phyloP scores from a whole-genome alignment of 768 basidiomycete genomes.

The Tricholoma furcatifolium region DNA sequence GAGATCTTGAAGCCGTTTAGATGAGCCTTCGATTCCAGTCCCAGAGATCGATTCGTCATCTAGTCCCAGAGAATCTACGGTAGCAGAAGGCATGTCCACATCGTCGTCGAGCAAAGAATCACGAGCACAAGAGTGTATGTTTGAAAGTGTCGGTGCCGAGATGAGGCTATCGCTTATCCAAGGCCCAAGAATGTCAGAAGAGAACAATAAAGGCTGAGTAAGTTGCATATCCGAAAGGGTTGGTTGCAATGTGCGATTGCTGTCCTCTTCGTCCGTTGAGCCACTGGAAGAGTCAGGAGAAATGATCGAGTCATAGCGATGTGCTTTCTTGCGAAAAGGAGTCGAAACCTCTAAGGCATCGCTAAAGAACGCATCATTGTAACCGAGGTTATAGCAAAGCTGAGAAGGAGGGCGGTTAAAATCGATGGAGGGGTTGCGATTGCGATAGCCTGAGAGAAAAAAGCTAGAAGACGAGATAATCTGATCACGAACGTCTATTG shows the following conservation, averaged over 20 bases:
- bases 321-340: slow-evolving; percentile 19
- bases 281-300: slow-evolving; percentile 3
- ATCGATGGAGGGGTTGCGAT: slow-evolving; percentile 27
- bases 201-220: slow-evolving; percentile 6
- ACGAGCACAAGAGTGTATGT: slow-evolving; percentile 13
- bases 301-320: neutral
- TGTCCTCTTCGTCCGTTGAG: slow-evolving; percentile 20
- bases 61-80: slow-evolving; percentile 6
- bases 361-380: slow-evolving; percentile 19
- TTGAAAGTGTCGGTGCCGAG: slow-evolving; percentile 35
- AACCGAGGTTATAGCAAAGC: slow-evolving; percentile 22
- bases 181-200: slow-evolving; percentile 17
- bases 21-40: neutral
- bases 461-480: slow-evolving; percentile 10
- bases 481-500: neutral
- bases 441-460: slow-evolving; percentile 19
- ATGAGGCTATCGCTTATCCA: slow-evolving; percentile 45
- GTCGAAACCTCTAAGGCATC: slow-evolving; percentile 28
- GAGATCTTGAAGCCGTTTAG: slow-evolving; percentile 14
- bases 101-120: neutral
- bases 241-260: slow-evolving; percentile 9
- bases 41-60: neutral
- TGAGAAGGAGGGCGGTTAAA: slow-evolving; percentile 44
- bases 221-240: neutral
- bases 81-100: neutral